Evolutionary conservation across 306 rosid genomes (phyloP).

Genomic region (Corylus americana): DNA sequence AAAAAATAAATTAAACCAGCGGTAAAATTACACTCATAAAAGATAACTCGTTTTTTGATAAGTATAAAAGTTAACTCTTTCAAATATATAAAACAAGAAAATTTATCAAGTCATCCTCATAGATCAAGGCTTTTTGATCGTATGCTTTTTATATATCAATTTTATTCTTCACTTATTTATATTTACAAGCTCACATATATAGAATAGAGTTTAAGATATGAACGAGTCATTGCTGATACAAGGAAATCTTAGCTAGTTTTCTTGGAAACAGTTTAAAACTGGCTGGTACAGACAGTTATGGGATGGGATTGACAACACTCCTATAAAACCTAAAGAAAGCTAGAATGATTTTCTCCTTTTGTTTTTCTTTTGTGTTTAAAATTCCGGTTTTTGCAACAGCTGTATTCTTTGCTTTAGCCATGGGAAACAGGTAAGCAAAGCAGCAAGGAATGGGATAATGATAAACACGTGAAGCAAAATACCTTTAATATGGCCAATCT

Average conservation of each 20-base stretch:
- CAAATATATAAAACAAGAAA: neutral
- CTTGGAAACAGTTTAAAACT: neutral
- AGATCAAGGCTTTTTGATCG: neutral
- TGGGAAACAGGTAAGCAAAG: neutral
- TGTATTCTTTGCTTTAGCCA: neutral
- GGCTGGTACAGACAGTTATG: neutral
- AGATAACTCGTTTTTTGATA: neutral
- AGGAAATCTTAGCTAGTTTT: neutral
- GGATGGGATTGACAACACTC: neutral
- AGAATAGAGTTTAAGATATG: neutral
- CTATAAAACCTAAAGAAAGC: slow-evolving; percentile 4
- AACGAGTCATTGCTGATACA: neutral
- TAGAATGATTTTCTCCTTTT: neutral
- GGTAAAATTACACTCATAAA: neutral
- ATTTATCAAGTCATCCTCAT: neutral
- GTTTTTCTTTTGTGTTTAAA: neutral
- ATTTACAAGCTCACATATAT: neutral
- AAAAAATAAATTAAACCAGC: neutral
- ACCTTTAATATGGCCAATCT: slow-evolving; percentile 95
- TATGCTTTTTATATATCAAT: neutral
- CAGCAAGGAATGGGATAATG: slow-evolving; percentile 18
- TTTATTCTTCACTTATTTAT: neutral
- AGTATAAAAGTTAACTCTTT: neutral
- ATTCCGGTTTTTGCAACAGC: neutral
- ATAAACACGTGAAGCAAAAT: slow-evolving; percentile 16